A percentile compares a stretch with the other conserved stretches of the same genome.
Evolutionary conservation across 2,329 filamentous ascomycete species (phyloP).

Genomic region (Xylariaceae sp.): DNA sequence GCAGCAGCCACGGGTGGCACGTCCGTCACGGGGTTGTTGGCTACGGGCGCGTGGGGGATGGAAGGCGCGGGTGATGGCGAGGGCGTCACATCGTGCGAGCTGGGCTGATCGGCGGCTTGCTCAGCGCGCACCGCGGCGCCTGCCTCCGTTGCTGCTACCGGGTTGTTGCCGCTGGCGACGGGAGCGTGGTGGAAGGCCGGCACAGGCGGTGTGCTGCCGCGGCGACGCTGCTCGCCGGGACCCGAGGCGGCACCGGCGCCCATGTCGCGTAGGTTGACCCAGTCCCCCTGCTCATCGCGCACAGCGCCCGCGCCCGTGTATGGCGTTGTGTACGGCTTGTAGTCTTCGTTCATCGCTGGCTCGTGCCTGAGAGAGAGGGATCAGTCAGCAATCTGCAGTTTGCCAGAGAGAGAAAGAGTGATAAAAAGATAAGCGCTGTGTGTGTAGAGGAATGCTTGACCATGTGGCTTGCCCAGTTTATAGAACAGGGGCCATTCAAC

Average conservation of each 20-base stretch:
- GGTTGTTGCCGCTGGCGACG: conserved; percentile 6
- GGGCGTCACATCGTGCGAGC: no score
- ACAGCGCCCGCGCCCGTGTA: conserved; percentile 19
- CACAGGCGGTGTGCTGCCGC: conserved; percentile 5
- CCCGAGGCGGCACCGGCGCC: conserved; percentile 9
- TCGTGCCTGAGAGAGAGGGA: no score
- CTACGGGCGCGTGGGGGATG: no score
- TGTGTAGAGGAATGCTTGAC: no score
- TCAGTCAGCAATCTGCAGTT: no score
- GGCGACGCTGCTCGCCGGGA: conserved; percentile 10
- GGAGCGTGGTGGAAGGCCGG: conserved; percentile 8
- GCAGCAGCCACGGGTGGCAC: no score
- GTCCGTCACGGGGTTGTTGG: no score
- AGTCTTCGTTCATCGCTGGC: conserved; percentile 7
- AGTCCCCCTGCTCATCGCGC: conserved; percentile 12
- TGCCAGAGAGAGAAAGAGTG: no score
- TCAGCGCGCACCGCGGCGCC: neutral
- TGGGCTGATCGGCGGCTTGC: conserved; percentile 3
- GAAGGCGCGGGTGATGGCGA: no score
- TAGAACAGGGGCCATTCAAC: no score
- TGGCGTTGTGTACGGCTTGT: conserved; percentile 20
- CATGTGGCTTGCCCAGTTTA: no score
- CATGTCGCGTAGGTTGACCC: conserved; percentile 12
- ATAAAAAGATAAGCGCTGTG: no score
- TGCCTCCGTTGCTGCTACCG: conserved; percentile 3